These are phyloP conservation scores for Colletotrichum cordylinicola DNA, from an alignment of 2,329 filamentous ascomycete species.

Conservation along the genomic window DNA sequence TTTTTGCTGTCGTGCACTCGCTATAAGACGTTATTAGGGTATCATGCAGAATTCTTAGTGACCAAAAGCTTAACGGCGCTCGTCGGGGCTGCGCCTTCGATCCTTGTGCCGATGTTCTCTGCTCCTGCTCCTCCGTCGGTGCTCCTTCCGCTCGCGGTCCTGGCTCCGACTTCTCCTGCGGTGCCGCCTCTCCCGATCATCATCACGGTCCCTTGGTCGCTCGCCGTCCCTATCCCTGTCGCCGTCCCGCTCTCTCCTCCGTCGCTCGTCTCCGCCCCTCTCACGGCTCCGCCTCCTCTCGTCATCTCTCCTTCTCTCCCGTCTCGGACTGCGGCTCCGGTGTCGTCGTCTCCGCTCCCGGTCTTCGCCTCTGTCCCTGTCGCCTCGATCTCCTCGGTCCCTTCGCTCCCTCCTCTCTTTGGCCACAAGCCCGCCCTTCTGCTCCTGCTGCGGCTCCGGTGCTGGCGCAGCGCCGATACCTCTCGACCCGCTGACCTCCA, in stretches of 20 bases:
- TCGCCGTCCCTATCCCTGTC: neutral
- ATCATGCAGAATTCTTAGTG: neutral
- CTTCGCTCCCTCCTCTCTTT: constrained; percentile 26
- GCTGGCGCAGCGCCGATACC: constrained; percentile 32
- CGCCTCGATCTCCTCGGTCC: neutral
- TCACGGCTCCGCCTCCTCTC: constrained; percentile 24
- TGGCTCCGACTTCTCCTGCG: constrained; percentile 8
- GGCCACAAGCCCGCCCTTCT: constrained; percentile 20
- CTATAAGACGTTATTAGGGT: neutral
- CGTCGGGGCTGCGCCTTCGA: constrained; percentile 6
- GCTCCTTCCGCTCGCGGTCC: constrained; percentile 5
- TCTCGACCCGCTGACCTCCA: constrained; percentile 61
- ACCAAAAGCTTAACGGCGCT: neutral
- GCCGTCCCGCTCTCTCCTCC: neutral
- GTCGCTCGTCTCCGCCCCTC: constrained; percentile 6
- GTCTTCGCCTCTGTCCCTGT: constrained; percentile 31
- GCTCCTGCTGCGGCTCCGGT: constrained; percentile 24
- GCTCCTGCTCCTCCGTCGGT: constrained; percentile 15
- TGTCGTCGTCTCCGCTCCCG: constrained; percentile 41
- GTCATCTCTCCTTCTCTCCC: constrained; percentile 30
- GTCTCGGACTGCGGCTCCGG: constrained; percentile 33
- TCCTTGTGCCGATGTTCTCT: constrained; percentile 7
- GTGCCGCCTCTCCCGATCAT: constrained; percentile 13
- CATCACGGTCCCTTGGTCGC: neutral
- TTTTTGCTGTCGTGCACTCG: neutral